Percentiles rank a stretch among this genome's conserved stretches.
Conservation (phyloP, 2,329 filamentous ascomycete genomes). For the Sphaerostilbella broomeana region DNA sequence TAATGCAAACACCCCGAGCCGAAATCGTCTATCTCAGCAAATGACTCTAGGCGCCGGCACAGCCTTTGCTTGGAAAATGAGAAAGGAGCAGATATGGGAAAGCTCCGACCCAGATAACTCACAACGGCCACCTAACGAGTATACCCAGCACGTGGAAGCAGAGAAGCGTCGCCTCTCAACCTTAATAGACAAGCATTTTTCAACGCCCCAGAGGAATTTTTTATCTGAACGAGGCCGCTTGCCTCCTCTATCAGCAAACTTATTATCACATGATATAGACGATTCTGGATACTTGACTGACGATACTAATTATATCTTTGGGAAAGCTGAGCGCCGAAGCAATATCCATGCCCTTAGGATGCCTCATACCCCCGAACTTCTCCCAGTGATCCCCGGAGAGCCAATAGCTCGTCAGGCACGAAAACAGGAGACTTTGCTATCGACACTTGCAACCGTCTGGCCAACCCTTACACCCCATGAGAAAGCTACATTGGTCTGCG, state of each 20-base stretch:
- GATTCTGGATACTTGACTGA: conserved; percentile 8
- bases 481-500: conserved; percentile 50
- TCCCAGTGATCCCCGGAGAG: neutral
- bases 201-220: neutral
- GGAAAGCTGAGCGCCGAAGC: conserved; percentile 26
- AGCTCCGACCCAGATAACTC: neutral
- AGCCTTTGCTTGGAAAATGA: conserved; percentile 16
- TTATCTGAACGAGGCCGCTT: neutral
- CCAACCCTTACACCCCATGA: conserved; percentile 50
- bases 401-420: neutral
- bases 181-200: conserved; percentile 9
- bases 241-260: neutral
- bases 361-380: conserved; percentile 13
- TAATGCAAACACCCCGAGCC: neutral
- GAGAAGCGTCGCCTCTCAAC: conserved; percentile 10
- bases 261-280: neutral
- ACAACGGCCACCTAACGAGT: neutral
- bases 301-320: conserved; percentile 17
- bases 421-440: conserved; percentile 11
- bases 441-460: conserved; percentile 55
- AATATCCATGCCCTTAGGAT: conserved; percentile 17
- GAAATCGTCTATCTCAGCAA: conserved; percentile 13
- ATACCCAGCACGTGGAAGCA: neutral
- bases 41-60: conserved; percentile 19
- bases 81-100: conserved; percentile 19